Percentiles rank a stretch among this genome's conserved stretches.
Evolutionary conservation across 306 rosid genomes (phyloP).

Genomic region (Acacia melanoxylon): DNA sequence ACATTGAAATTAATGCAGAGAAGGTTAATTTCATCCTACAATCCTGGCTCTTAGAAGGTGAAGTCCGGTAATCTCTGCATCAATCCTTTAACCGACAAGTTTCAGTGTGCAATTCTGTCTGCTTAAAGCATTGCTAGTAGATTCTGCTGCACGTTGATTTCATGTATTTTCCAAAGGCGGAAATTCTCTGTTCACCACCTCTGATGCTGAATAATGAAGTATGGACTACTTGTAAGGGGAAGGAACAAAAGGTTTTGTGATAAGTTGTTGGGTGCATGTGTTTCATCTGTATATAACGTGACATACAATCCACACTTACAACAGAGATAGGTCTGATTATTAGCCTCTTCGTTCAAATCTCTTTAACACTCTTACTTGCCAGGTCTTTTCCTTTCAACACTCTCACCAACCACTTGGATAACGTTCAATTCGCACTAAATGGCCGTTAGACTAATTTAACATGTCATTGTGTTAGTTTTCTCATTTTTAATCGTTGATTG

Average conservation of each 20-base stretch:
- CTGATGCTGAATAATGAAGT: not conserved
- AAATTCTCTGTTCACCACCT: not conserved
- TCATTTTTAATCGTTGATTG: no score
- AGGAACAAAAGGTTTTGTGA: constrained; percentile 24
- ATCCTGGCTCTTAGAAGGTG: constrained; percentile 37
- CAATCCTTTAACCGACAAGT: constrained; percentile 39
- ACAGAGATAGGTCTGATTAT: no score
- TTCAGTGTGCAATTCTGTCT: constrained; percentile 62
- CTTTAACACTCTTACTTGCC: no score
- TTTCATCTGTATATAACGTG: constrained; percentile 25
- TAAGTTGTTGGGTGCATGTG: constrained; percentile 22
- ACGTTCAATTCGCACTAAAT: no score
- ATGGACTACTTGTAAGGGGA: constrained; percentile 8
- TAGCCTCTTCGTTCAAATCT: no score
- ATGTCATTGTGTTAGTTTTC: no score
- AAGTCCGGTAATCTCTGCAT: constrained; percentile 35
- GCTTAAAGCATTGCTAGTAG: constrained; percentile 37
- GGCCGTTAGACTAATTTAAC: no score
- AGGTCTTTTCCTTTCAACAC: no score
- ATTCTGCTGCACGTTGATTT: constrained; percentile 9
- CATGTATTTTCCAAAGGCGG: not conserved
- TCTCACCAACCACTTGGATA: no score
- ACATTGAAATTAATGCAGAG: constrained; percentile 46
- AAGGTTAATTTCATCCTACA: constrained; percentile 61
- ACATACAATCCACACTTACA: no score